These are phyloP conservation scores for Tremella mesenterica DNA, from an alignment of 768 basidiomycete species.

Conservation along the genomic window DNA sequence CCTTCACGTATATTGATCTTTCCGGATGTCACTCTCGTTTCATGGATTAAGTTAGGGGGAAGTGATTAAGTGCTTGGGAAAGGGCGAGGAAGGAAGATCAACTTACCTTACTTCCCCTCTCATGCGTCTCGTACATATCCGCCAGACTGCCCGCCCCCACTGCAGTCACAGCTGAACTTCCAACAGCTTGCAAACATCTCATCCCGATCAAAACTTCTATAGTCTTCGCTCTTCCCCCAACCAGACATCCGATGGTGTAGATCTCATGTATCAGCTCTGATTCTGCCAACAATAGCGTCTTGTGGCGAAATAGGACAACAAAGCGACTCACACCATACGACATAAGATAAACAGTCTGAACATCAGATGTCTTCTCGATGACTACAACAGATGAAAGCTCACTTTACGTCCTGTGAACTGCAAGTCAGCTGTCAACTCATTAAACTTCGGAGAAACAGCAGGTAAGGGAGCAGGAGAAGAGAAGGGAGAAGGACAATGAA, in stretches of 20 bases:
- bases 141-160: slow-evolving; percentile 43
- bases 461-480: no score
- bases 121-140: slow-evolving; percentile 44
- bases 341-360: slow-evolving; percentile 33
- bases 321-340: slow-evolving; percentile 35
- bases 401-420: slow-evolving; percentile 37
- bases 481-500: no score
- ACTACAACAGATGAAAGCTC: not conserved
- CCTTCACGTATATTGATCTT: no score
- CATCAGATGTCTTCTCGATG: not conserved
- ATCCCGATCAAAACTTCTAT: slow-evolving; percentile 42
- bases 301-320: not conserved
- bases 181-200: slow-evolving; percentile 40
- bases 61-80: no score
- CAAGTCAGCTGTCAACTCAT: no score
- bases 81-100: no score
- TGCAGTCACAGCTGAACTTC: slow-evolving; percentile 37
- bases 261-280: slow-evolving; percentile 23
- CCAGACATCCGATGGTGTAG: slow-evolving; percentile 38
- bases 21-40: no score
- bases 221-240: slow-evolving; percentile 33
- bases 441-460: no score
- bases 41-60: no score
- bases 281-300: not conserved
- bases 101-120: slow-evolving; percentile 40